Conservation (phyloP, 2,329 filamentous ascomycete genomes). For the Fusarium pininemorale region DNA sequence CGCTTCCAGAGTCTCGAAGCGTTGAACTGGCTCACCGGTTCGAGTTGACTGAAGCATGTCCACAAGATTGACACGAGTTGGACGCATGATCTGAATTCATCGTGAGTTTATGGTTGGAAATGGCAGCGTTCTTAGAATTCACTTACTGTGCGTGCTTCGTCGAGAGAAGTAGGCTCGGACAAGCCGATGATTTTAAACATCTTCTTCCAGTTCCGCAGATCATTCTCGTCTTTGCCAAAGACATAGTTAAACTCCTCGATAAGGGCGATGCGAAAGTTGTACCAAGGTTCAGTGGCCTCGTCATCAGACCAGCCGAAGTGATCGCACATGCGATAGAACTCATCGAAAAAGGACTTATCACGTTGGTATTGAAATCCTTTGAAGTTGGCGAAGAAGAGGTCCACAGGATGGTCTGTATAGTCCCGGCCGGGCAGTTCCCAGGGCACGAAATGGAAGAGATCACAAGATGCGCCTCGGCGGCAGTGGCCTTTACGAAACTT, state of each 20-base stretch:
- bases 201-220: slow-evolving; percentile 17
- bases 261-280: slow-evolving; percentile 4
- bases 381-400: slow-evolving; percentile 17
- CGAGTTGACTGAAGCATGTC: neutral
- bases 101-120: neutral
- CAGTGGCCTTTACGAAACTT: too few species aligned
- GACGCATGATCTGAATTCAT: neutral
- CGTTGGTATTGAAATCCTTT: slow-evolving; percentile 2
- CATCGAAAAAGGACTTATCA: neutral
- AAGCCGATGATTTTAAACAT: slow-evolving; percentile 16
- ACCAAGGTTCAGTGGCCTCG: neutral
- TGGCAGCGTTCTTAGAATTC: rapidly evolving
- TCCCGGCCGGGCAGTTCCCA: neutral
- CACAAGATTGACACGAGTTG: slow-evolving; percentile 3
- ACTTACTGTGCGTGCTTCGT: slow-evolving; percentile 10
- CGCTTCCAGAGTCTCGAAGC: neutral
- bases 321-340: slow-evolving; percentile 6
- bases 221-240: slow-evolving; percentile 3
- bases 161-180: neutral
- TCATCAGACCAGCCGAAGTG: neutral
- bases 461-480: neutral
- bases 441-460: neutral
- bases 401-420: neutral
- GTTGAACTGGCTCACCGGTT: rapidly evolving
- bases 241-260: slow-evolving; percentile 10